phyloP scores from a whole-genome alignment of 169 alveolate species.

The Eimeria zaria region DNA sequence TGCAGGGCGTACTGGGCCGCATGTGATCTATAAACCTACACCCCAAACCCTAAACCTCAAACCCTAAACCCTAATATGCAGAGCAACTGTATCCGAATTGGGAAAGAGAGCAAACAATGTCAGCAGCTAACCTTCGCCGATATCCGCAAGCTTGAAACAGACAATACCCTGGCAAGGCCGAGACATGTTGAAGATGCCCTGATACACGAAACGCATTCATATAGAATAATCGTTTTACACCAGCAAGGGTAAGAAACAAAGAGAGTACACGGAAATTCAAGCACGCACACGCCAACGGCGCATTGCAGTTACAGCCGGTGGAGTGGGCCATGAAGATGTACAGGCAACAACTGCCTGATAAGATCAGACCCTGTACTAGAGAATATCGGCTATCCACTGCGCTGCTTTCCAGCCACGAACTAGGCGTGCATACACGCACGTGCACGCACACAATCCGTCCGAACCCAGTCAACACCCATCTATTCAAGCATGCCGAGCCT shows the following conservation, averaged over 20 bases:
- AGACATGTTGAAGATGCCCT: slow-evolving; percentile 69
- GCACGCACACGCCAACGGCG: not conserved
- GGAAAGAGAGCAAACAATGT: not conserved
- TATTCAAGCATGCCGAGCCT: not conserved
- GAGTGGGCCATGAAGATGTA: not conserved
- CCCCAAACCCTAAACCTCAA: too few species aligned
- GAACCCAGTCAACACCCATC: not conserved
- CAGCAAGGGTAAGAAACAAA: not conserved
- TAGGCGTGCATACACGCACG: not conserved
- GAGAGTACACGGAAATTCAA: not conserved
- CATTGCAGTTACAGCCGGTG: not conserved
- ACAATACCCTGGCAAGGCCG: slow-evolving; percentile 86
- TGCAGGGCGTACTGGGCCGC: too few species aligned
- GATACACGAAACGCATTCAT: slow-evolving; percentile 5
- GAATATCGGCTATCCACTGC: not conserved
- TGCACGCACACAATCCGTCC: not conserved
- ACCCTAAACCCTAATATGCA: too few species aligned
- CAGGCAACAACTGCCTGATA: not conserved
- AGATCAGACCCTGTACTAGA: not conserved
- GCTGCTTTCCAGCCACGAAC: not conserved
- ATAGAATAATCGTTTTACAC: not conserved
- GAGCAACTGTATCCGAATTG: too few species aligned
- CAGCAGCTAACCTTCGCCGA: slow-evolving; percentile 91
- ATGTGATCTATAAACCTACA: too few species aligned
- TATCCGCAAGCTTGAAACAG: slow-evolving; percentile 92